Conservation (phyloP, 805 yeast genomes). For the Schizosaccharomyces osmophilus region DNA sequence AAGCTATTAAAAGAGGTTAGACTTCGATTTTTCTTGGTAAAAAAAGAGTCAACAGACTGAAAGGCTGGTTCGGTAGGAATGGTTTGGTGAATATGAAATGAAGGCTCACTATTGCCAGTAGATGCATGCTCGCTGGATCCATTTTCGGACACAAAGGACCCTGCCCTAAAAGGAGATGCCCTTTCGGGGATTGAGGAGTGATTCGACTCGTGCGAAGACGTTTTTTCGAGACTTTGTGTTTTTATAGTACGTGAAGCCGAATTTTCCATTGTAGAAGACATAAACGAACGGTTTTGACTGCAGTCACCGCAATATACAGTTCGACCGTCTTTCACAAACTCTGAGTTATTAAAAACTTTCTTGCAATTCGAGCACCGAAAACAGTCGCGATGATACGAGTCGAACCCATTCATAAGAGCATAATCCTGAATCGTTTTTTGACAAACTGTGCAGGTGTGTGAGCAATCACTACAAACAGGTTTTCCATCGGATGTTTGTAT, state of each 20-base stretch:
- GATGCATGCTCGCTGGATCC: too few species aligned
- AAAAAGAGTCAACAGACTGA: background rate
- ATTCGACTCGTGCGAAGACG: background rate
- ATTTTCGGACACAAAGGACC: background rate
- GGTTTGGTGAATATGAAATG: too few species aligned
- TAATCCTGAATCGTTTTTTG: conserved; percentile 68
- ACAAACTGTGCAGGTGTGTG: conserved; percentile 75
- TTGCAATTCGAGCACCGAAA: conserved; percentile 78
- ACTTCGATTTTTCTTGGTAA: background rate
- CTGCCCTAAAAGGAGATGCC: background rate
- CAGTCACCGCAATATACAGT: conserved; percentile 86
- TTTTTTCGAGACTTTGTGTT: background rate
- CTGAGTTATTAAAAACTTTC: conserved; percentile 58
- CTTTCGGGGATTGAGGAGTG: background rate
- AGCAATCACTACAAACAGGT: conserved; percentile 69
- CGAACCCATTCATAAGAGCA: conserved; percentile 72
- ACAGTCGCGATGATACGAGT: conserved; percentile 77
- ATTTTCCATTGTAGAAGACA: background rate
- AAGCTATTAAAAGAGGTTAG: background rate
- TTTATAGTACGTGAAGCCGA: background rate
- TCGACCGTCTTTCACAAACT: conserved; percentile 79
- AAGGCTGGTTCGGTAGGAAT: background rate
- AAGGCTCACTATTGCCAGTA: too few species aligned
- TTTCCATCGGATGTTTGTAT: conserved; percentile 58
- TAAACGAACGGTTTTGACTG: conserved; percentile 1